Base-by-base conservation (phyloP, 176 grass and related monocot species). In the Neostapfia colusana region DNA sequence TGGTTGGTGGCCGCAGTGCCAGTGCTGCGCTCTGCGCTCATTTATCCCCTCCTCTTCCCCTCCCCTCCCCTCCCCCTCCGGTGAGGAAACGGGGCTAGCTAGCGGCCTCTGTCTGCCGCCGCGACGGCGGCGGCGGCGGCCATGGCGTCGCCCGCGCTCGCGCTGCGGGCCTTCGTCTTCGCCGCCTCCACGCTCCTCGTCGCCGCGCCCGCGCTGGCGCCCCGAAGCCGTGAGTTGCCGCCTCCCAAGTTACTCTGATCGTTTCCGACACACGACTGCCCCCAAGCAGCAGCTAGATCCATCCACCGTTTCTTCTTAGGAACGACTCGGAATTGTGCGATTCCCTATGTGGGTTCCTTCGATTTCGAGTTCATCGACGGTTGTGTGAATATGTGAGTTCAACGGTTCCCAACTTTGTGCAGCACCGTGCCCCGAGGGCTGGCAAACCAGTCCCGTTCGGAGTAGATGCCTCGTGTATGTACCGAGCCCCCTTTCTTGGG, bases 401-500 rank as follows among this genome's bases (percentile, higher is more conserved):
- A 68, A 10, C 0, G 0, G 7, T 63, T 17, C 10, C 46, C 25
- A 4, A 20, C 75, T 83, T 46, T 38, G 16, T 81, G 67, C 84
- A 97, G 94, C 63, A 31, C 76, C 63, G 65, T 97, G 91, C 73
- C 84, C 88, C 46, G 49, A 71, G 40, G 86, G 84, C 68, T 97
- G 91, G 91, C 79, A 85, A 81, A 35, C 23, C 77, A 56, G 49
- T 67, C 88, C 89, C 81, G 72, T 24, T 50, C 84, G 67, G 31
- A 70, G 69, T 14, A 93, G 85, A 76, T 97, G 94, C 69, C 91
- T 89, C 89, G 76, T 56, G 64, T 84, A 89, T 63, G 57, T 91
- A 43, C 35, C 78, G 37, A 79, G 13, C 18, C 76, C 90, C 35
- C 84, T 87, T 75, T 79, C 89, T 35, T 97, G 94, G 94, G 86